A percentile compares a stretch with the other conserved stretches of the same genome.
phyloP scores from a whole-genome alignment of 345 rosid genomes.

The Barbarea vulgaris region DNA sequence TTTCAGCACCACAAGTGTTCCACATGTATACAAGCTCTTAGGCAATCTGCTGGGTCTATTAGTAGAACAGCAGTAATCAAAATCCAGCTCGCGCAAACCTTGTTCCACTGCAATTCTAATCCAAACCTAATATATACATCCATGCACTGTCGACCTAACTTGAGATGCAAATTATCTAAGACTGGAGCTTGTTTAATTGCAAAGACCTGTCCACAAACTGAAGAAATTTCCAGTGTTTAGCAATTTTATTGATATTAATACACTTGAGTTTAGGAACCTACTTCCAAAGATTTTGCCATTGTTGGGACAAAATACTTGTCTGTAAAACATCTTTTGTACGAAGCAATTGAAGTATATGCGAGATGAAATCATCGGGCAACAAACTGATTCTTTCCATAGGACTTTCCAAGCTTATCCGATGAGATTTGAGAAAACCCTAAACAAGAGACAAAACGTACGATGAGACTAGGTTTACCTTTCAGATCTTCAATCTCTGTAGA shows the following conservation, averaged over 20 bases:
- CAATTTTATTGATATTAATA: not conserved
- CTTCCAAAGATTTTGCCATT: constrained; percentile 10
- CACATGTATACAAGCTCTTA: constrained; percentile 13
- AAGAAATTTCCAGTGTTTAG: not conserved
- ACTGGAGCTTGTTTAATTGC: not conserved
- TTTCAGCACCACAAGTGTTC: not conserved
- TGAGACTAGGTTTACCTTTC: too few relatives aligned
- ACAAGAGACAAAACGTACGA: too few relatives aligned
- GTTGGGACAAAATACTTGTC: constrained; percentile 7
- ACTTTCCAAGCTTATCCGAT: not conserved
- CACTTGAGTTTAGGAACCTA: not conserved
- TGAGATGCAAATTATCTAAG: constrained; percentile 24
- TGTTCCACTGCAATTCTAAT: not conserved
- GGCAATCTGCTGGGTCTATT: not conserved
- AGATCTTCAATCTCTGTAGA: too few relatives aligned
- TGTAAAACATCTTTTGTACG: constrained; percentile 20
- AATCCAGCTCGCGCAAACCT: constrained; percentile 19
- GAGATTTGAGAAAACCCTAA: too few relatives aligned
- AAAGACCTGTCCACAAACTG: constrained; percentile 14
- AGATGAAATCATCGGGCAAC: constrained; percentile 13
- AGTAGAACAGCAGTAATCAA: not conserved
- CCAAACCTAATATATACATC: constrained; percentile 9
- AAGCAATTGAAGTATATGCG: constrained; percentile 17
- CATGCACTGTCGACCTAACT: not conserved
- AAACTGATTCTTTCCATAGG: constrained; percentile 15